Conservation (phyloP, 2,329 filamentous ascomycete species). For the Penicillium sp. region DNA sequence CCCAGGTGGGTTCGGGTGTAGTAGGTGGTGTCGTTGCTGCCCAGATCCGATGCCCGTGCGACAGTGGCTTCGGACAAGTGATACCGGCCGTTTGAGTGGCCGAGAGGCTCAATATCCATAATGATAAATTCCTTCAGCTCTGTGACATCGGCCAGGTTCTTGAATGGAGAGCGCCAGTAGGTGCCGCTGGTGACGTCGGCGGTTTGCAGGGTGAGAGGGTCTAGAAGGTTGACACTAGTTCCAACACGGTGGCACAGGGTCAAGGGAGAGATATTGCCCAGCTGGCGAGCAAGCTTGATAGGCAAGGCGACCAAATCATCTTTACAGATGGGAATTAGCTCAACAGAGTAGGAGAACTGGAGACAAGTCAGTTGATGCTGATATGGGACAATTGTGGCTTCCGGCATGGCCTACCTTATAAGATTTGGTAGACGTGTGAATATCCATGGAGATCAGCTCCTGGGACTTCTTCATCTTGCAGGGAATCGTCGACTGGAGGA, state of each 20-base stretch:
- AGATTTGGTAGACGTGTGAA: conserved; percentile 84
- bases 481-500: conserved; percentile 72
- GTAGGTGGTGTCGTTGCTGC: conserved; percentile 82
- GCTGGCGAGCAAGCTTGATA: conserved; percentile 80
- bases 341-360: conserved; percentile 76
- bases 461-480: conserved; percentile 81
- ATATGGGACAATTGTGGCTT: background rate
- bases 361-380: conserved; percentile 40
- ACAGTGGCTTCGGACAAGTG: conserved; percentile 85
- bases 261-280: conserved; percentile 86
- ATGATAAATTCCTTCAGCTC: conserved; percentile 91
- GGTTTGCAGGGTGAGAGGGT: conserved; percentile 87
- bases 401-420: conserved; percentile 57
- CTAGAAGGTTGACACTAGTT: conserved; percentile 84
- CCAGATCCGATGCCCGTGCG: conserved; percentile 82
- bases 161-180: conserved; percentile 91
- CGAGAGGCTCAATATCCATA: conserved; percentile 86
- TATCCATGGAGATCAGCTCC: conserved; percentile 90
- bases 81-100: conserved; percentile 76
- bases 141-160: conserved; percentile 76
- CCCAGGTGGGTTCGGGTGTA: conserved; percentile 90
- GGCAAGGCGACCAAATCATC: conserved; percentile 95
- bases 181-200: conserved; percentile 78
- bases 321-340: conserved; percentile 93
- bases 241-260: conserved; percentile 85